Base-by-base conservation (phyloP, 106 monocot genomes). In the Allium cepa region DNA sequence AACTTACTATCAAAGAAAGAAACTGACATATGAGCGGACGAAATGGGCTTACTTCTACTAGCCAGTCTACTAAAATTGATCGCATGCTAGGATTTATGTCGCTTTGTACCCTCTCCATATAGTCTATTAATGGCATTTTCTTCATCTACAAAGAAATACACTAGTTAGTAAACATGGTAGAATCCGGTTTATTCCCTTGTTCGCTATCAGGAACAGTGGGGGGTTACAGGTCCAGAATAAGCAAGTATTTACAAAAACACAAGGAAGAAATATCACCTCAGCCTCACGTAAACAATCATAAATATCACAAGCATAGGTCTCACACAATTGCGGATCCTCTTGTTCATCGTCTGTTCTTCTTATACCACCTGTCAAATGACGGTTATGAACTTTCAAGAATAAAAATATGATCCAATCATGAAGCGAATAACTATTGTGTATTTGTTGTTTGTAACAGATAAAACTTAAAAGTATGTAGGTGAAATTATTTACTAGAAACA, bases 31-130 rank as follows among this genome's bases (percentile, higher is more conserved):
- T 8, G 16, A 1, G 63, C 27, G n/a, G 11, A 70, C 53, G 17
- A 56, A 15, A 17, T 28, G 50, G 10, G 67, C 53, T 51, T 82
- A 83, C 82, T 68, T 85, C 88, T 47, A 85, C 84, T 53, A 88
- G 81, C 88, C 85, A 88, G 59, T 88, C 84, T 47, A 88, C 70
- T 12, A 88, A 62, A 22, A 81, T 88, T 4, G 79, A 79, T 0
- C 88, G 71, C 95, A 96, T 96, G 85, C 83, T 91, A 52, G 88
- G 53, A 74, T 85, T 96, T 49, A 96, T 78, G 60, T 96, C 95
- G 55, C 83, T 88, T 73, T 96, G 95, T 53, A 91, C 67, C 52
- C 49, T 79, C 62, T 96, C 91, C 79, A 96, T 91, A 71, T 81
- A 96, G 69, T 96, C 72, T 48, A 68, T 77, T 10, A 81, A 70